Evolutionary conservation across 345 rosid genomes (phyloP).

Genomic region (Gossypium arboreum): DNA sequence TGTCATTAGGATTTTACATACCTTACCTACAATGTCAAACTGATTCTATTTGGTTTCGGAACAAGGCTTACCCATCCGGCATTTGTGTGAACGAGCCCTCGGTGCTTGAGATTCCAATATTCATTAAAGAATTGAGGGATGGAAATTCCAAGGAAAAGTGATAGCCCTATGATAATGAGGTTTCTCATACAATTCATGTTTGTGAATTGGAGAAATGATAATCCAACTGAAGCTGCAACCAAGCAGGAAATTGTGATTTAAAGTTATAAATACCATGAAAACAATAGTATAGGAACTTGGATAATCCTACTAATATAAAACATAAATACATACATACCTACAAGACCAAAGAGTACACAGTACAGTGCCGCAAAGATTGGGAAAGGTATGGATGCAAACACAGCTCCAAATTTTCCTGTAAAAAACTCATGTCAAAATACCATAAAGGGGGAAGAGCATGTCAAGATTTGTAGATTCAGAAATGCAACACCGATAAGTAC

Average conservation of each 20-base stretch:
- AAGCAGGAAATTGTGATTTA: slow-evolving; percentile 3
- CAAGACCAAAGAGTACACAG: slow-evolving; percentile 86
- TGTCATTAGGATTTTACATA: neutral
- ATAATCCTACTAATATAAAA: too few relatives aligned
- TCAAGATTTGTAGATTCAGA: neutral
- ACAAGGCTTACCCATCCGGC: slow-evolving; percentile 71
- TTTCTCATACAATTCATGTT: slow-evolving; percentile 95
- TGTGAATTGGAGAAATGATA: slow-evolving; percentile 95
- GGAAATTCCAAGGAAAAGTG: slow-evolving; percentile 84
- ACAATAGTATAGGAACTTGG: neutral
- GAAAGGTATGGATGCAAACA: slow-evolving; percentile 93
- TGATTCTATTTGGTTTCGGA: neutral
- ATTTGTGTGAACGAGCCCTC: slow-evolving; percentile 73
- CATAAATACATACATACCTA: slow-evolving; percentile 39
- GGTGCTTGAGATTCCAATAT: slow-evolving; percentile 51
- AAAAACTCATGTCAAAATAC: neutral
- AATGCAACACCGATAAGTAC: neutral
- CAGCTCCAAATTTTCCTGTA: slow-evolving; percentile 94
- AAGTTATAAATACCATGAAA: neutral
- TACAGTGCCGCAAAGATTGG: slow-evolving; percentile 30
- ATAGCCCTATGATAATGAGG: slow-evolving; percentile 72
- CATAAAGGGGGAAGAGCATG: neutral
- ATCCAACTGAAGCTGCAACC: slow-evolving; percentile 74
- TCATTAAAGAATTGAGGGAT: slow-evolving; percentile 17
- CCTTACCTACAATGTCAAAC: neutral